A percentile compares a stretch with the other conserved stretches of the same genome.
Evolutionary conservation across 192 early-diverging fungal genomes (phyloP).

Genomic region (Podila verticillata): DNA sequence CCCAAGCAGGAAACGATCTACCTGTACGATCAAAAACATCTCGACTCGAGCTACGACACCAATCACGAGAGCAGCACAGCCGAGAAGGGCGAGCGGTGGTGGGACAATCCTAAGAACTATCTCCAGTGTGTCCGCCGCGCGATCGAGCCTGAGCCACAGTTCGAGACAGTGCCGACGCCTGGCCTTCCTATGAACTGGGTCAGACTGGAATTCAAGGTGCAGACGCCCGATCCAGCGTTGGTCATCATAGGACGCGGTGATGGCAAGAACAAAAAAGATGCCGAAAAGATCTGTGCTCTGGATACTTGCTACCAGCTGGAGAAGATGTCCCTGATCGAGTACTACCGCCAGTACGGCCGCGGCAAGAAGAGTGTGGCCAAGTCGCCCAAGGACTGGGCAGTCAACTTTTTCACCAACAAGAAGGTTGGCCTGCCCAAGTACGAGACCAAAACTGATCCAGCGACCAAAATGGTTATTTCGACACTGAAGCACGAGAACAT

Average conservation of each 20-base stretch:
- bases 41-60: constrained; percentile 40
- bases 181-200: constrained; percentile 47
- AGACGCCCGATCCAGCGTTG: constrained; percentile 37
- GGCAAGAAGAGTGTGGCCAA: constrained; percentile 43
- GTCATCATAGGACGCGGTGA: constrained; percentile 47
- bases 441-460: constrained; percentile 29
- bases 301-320: constrained; percentile 51
- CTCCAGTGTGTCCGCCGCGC: constrained; percentile 43
- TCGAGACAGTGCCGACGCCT: constrained; percentile 22
- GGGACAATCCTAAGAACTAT: constrained; percentile 50
- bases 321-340: constrained; percentile 42
- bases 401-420: constrained; percentile 50
- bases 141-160: constrained; percentile 42
- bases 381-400: constrained; percentile 49
- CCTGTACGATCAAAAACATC: constrained; percentile 47
- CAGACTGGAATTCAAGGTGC: constrained; percentile 45
- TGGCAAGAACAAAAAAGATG: constrained; percentile 54
- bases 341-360: constrained; percentile 49
- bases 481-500: constrained; percentile 43
- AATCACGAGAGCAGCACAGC: constrained; percentile 26
- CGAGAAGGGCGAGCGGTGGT: constrained; percentile 51
- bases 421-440: constrained; percentile 42
- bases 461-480: constrained; percentile 18
- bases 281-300: constrained; percentile 50
- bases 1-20: constrained; percentile 36